These are phyloP conservation scores for Kodamaea neixiangensis DNA, from an alignment of 805 yeast genomes.

Conservation along the genomic window DNA sequence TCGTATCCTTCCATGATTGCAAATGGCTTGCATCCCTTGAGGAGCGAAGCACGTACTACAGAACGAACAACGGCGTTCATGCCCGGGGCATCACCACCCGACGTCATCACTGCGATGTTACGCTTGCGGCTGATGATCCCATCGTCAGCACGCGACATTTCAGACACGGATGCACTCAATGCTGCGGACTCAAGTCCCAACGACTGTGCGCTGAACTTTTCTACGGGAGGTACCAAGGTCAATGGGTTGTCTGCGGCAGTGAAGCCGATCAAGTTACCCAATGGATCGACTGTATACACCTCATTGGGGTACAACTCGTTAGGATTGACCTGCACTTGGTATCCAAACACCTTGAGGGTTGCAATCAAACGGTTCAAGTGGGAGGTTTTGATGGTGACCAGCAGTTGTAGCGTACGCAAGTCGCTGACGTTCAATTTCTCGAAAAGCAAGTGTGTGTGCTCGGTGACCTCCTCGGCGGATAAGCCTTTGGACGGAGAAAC, in stretches of 20 bases:
- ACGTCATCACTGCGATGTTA: slow-evolving; percentile 92
- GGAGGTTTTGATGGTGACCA: slow-evolving; percentile 48
- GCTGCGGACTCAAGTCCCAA: slow-evolving; percentile 21
- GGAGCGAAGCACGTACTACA: slow-evolving; percentile 89
- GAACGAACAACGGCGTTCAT: slow-evolving; percentile 97
- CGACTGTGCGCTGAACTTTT: slow-evolving; percentile 26
- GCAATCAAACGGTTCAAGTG: slow-evolving; percentile 41
- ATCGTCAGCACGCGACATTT: slow-evolving; percentile 18
- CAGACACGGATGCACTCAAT: slow-evolving; percentile 19
- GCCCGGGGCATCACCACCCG: slow-evolving; percentile 99
- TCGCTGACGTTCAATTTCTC: slow-evolving; percentile 34
- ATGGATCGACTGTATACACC: slow-evolving; percentile 76
- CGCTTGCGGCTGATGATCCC: slow-evolving; percentile 27
- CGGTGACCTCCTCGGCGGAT: slow-evolving; percentile 20
- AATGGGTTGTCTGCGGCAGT: slow-evolving; percentile 61
- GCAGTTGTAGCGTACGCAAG: slow-evolving; percentile 50
- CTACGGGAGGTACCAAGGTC: slow-evolving; percentile 47
- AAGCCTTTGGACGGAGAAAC: slow-evolving; percentile 18
- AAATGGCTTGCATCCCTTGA: slow-evolving; percentile 83
- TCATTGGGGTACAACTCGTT: slow-evolving; percentile 74
- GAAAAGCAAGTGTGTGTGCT: slow-evolving; percentile 15
- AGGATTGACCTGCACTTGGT: slow-evolving; percentile 62
- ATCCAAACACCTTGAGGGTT: slow-evolving; percentile 29
- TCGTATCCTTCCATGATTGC: slow-evolving; percentile 95
- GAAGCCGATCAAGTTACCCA: slow-evolving; percentile 82